Base-by-base conservation (phyloP, 202 grass and related monocot genomes). In the Elaeis oleifera region DNA sequence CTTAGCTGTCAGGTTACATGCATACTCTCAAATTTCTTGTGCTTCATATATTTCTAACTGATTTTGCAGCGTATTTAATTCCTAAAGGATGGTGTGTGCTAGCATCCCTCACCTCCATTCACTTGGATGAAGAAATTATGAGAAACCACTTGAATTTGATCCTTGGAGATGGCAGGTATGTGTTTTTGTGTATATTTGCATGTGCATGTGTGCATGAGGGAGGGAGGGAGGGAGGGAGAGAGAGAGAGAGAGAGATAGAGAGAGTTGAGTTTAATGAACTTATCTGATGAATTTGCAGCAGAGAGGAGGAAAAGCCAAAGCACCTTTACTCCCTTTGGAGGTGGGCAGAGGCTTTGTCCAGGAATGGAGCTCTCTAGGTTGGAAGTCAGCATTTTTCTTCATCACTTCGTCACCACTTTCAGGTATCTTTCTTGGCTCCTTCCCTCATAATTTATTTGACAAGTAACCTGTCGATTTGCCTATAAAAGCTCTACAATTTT, bases 331-430 rank as follows among this genome's bases (percentile, higher is more conserved):
- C 65, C 65, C 7, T 68, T 68, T 22, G 65, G 65, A 21, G 65
- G 65, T 22, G 65, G 65, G 16, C 65, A 68, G 52, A 68, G 65
- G 51, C 65, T 68, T 23, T 68, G 65, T 20, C 65, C 65, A 20
- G 65, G 65, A 0, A 55, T 55, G 25, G 18, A 32, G 5, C 11
- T 56, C 22, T 11, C 65, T 13, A 68, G 16, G 21, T 21, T 68
- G 65, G 65, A 68, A 55, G 19, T 68, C 3, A 5, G 26, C 11
- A 39, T 68, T 39, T 56, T 68, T 56, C 65, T 68, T 51, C 65
- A 68, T 27, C 65, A 68, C 23, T 68, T 68, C 29, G 11, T 68
- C 29, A 68, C 65, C 32, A 56, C 17, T 56, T 56, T 68, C n/a
- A 68, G 65, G 65, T 68, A 16, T 19, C 16, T 51, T 7, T 25